These are phyloP conservation scores for Aspergillus amoenus DNA, from an alignment of 2,329 filamentous ascomycete species.

Conservation along the genomic window DNA sequence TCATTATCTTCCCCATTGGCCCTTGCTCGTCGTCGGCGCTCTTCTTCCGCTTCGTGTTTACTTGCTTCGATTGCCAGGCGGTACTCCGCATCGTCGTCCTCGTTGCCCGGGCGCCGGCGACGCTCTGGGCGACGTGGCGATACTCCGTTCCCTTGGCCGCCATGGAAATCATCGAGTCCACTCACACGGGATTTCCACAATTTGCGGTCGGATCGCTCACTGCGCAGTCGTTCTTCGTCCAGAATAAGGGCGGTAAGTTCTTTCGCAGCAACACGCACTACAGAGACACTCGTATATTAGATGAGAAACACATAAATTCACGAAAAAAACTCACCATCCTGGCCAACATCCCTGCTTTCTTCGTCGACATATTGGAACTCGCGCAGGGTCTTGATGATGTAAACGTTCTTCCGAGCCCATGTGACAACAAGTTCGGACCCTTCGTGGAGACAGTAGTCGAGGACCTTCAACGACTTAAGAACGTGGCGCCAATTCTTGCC, in stretches of 20 bases:
- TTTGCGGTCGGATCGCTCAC: conserved; percentile 86
- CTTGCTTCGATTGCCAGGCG: conserved; percentile 89
- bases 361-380: conserved; percentile 98
- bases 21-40: conserved; percentile 69
- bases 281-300: neutral
- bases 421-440: conserved; percentile 95
- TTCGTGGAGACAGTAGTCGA: conserved; percentile 97
- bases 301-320: neutral
- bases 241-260: conserved; percentile 88
- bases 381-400: conserved; percentile 96
- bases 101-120: conserved; percentile 51
- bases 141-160: conserved; percentile 43
- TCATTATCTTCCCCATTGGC: conserved; percentile 74
- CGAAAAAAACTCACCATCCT: conserved; percentile 71
- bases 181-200: conserved; percentile 96
- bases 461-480: conserved; percentile 92
- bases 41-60: conserved; percentile 92
- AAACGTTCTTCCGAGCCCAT: conserved; percentile 96
- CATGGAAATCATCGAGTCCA: conserved; percentile 74
- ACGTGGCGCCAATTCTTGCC: conserved; percentile 99
- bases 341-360: conserved; percentile 90
- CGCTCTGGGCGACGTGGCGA: conserved; percentile 40
- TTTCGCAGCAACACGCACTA: conserved; percentile 93
- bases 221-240: conserved; percentile 88
- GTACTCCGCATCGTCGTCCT: conserved; percentile 90